Evolutionary conservation across 1,284 basidiomycete genomes (phyloP).

Genomic region (Rhodotorula sp.): DNA sequence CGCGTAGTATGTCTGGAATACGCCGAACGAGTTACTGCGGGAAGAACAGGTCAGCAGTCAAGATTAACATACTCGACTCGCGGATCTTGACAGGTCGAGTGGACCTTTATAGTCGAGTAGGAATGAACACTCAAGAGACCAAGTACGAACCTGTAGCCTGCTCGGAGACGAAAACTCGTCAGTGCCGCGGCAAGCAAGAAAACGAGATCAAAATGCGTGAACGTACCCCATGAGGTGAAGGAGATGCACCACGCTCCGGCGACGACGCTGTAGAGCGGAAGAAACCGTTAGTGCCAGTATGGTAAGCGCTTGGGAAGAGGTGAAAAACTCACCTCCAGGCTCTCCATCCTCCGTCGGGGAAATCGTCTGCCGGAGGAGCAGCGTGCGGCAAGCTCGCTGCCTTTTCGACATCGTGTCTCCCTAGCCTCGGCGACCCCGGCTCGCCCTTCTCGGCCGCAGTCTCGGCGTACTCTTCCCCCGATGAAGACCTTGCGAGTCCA

Average conservation of each 20-base stretch:
- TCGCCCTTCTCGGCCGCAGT: background rate
- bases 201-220: background rate
- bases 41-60: background rate
- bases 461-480: background rate
- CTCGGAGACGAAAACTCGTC: too few species aligned
- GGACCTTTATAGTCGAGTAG: too few species aligned
- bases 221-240: slow-evolving; percentile 30
- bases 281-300: background rate
- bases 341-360: slow-evolving; percentile 20
- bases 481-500: too few species aligned
- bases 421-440: background rate
- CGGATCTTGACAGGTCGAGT: too few species aligned
- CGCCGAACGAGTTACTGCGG: slow-evolving; percentile 31
- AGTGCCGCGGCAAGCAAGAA: background rate
- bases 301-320: too few species aligned
- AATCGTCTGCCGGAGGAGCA: background rate
- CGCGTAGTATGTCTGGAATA: slow-evolving; percentile 41
- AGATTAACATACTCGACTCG: too few species aligned
- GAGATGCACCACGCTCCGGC: slow-evolving; percentile 37
- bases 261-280: slow-evolving; percentile 20
- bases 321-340: slow-evolving; percentile 22
- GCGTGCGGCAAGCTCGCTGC: background rate
- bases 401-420: background rate
- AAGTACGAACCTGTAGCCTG: too few species aligned
- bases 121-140: too few species aligned